Conservation (phyloP, 2,329 filamentous ascomycete species). For the Monosporascus sp. region DNA sequence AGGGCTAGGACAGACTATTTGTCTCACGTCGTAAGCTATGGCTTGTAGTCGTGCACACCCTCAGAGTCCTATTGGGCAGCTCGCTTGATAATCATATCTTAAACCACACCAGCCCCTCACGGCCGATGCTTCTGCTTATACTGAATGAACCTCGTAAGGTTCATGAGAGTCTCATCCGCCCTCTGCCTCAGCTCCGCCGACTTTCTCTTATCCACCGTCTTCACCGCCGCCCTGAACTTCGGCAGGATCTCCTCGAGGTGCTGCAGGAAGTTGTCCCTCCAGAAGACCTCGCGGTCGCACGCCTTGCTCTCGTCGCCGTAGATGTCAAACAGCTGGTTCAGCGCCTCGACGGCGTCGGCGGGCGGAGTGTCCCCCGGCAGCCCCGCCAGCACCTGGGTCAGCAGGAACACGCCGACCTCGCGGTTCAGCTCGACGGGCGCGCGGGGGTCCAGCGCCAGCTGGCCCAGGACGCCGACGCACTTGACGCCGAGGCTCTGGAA, state of each 20-base stretch:
- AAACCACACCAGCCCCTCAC: conserved; percentile 3
- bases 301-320: conserved; percentile 56
- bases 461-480: conserved; percentile 61
- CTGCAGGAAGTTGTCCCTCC: conserved; percentile 54
- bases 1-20: background rate
- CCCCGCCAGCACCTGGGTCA: conserved; percentile 44
- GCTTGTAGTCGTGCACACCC: conserved; percentile 6
- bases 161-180: conserved; percentile 56
- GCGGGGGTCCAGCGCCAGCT: conserved; percentile 49
- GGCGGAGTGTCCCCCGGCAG: conserved; percentile 44
- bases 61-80: background rate
- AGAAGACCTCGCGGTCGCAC: conserved; percentile 60
- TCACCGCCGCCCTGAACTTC: conserved; percentile 51
- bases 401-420: conserved; percentile 58
- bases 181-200: conserved; percentile 51
- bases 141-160: conserved; percentile 55
- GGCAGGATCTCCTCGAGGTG: conserved; percentile 51
- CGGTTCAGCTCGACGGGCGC: conserved; percentile 51
- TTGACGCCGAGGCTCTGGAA: conserved; percentile 61
- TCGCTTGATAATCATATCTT: too few relatives aligned
- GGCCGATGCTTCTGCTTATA: conserved; percentile 59
- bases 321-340: conserved; percentile 63
- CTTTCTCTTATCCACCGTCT: conserved; percentile 56
- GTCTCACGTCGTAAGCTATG: background rate
- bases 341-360: conserved; percentile 57